Conservation (phyloP, 2,329 filamentous ascomycete genomes). For the Zelopaecilomyces penicillatus region DNA sequence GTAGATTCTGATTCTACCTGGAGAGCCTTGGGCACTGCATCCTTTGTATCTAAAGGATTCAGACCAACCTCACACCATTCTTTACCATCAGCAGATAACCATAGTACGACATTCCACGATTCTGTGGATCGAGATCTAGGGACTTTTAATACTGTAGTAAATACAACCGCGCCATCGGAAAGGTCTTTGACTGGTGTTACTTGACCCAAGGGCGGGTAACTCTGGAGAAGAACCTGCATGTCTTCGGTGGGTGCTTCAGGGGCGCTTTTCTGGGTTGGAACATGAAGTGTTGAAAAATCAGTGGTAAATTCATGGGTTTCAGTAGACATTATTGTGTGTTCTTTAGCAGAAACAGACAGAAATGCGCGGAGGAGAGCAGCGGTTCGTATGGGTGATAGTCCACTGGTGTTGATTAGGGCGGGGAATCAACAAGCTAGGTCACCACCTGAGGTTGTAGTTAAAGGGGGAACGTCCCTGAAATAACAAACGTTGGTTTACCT, state of each 20-base stretch:
- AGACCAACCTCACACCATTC: slow-evolving; percentile 47
- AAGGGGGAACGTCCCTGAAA: too few species aligned
- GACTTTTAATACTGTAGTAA: slow-evolving; percentile 65
- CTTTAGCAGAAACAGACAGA: too few species aligned
- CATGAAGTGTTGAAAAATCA: slow-evolving; percentile 28
- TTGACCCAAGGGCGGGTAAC: slow-evolving; percentile 67
- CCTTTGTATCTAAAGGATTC: slow-evolving; percentile 12
- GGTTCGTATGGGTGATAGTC: too few species aligned
- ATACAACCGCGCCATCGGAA: slow-evolving; percentile 35
- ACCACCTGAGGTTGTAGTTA: too few species aligned
- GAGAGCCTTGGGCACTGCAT: slow-evolving; percentile 40
- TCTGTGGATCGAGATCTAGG: slow-evolving; percentile 44
- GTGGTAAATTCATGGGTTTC: slow-evolving; percentile 26
- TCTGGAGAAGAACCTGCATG: slow-evolving; percentile 34
- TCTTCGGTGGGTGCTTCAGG: slow-evolving; percentile 17
- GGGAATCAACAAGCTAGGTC: too few species aligned
- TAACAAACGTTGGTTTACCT: too few species aligned
- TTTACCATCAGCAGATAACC: slow-evolving; percentile 54
- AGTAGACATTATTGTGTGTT: slow-evolving; percentile 15
- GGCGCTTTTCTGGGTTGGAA: slow-evolving; percentile 29
- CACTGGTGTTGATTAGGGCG: too few species aligned
- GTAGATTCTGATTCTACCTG: slow-evolving; percentile 23
- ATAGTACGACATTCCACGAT: slow-evolving; percentile 65
- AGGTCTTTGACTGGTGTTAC: slow-evolving; percentile 48
- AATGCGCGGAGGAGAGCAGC: too few species aligned